These are phyloP conservation scores for Tetracladium marchalianum DNA, from an alignment of 495 filamentous ascomycete species.

Conservation along the genomic window DNA sequence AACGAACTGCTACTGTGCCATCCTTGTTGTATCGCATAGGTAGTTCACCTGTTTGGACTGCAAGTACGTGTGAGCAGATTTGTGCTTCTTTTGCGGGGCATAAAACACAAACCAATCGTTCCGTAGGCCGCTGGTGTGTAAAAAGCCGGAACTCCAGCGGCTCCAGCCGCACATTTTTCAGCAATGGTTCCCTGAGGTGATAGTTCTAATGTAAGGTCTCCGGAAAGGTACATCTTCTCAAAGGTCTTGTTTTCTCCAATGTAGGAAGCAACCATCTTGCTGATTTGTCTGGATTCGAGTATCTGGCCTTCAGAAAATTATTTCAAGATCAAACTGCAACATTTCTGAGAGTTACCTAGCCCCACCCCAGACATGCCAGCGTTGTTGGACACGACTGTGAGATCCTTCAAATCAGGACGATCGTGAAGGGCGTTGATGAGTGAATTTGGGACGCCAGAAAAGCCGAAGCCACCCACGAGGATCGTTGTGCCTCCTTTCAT, in stretches of 20 bases:
- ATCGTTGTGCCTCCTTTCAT: conserved; percentile 10
- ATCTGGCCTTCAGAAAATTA: conserved; percentile 6
- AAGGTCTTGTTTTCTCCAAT: conserved; percentile 14
- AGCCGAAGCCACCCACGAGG: conserved; percentile 10
- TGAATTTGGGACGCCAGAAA: conserved; percentile 10
- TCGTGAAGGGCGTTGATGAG: conserved; percentile 9
- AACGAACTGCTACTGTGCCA: conserved; percentile 9
- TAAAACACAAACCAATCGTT: conserved; percentile 8
- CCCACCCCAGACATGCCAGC: conserved; percentile 12
- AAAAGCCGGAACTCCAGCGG: conserved; percentile 14
- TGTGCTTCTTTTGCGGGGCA: not conserved
- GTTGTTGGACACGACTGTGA: conserved; percentile 14
- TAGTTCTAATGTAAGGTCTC: conserved; percentile 9
- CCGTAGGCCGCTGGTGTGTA: conserved; percentile 14
- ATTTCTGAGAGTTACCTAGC: conserved; percentile 2
- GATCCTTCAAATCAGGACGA: conserved; percentile 8
- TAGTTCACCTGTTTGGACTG: conserved; percentile 14
- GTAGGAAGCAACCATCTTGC: conserved; percentile 12
- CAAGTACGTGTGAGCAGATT: not conserved
- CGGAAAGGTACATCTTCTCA: conserved; percentile 14
- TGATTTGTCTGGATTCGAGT: conserved; percentile 11
- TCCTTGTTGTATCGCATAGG: conserved; percentile 9
- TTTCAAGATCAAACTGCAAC: not conserved
- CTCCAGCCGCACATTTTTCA: conserved; percentile 13
- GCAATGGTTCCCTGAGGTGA: conserved; percentile 16